Conservation (phyloP, 2,329 filamentous ascomycete genomes). For the Penicillium sp. region DNA sequence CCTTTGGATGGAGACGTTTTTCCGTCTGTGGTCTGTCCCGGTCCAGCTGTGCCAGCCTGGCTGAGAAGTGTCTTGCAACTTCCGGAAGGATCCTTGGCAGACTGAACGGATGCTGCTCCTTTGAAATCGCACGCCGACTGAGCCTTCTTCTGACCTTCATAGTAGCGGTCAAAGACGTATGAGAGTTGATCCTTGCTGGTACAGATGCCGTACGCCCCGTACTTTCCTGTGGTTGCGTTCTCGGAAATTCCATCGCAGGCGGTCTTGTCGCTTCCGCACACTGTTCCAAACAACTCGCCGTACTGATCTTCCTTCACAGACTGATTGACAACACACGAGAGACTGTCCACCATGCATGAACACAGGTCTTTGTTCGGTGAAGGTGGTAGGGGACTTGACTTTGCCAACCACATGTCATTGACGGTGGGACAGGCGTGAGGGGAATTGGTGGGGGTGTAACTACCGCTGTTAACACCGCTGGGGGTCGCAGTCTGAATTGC, state of each 20-base stretch:
- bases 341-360: slow-evolving; percentile 72
- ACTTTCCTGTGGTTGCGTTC: slow-evolving; percentile 41
- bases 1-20: neutral
- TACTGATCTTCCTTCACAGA: slow-evolving; percentile 39
- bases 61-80: slow-evolving; percentile 1
- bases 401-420: slow-evolving; percentile 63
- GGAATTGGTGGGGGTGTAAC: neutral
- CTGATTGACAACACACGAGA: slow-evolving; percentile 65
- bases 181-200: slow-evolving; percentile 3
- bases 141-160: neutral
- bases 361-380: slow-evolving; percentile 75
- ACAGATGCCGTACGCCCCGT: slow-evolving; percentile 41
- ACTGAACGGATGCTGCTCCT: neutral
- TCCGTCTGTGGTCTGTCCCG: neutral
- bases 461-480: neutral
- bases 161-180: slow-evolving; percentile 3
- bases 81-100: neutral
- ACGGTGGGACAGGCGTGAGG: neutral
- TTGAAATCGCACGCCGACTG: slow-evolving; percentile 4
- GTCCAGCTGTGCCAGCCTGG: neutral
- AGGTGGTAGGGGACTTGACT: slow-evolving; percentile 66
- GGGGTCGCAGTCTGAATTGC: slow-evolving; percentile 2
- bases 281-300: slow-evolving; percentile 62
- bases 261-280: slow-evolving; percentile 37
- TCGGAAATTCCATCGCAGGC: slow-evolving; percentile 42